A percentile compares a stretch with the other conserved stretches of the same genome.
Evolutionary conservation across 169 alveolate genomes (phyloP).

Genomic region (Plasmodium yoelii): DNA sequence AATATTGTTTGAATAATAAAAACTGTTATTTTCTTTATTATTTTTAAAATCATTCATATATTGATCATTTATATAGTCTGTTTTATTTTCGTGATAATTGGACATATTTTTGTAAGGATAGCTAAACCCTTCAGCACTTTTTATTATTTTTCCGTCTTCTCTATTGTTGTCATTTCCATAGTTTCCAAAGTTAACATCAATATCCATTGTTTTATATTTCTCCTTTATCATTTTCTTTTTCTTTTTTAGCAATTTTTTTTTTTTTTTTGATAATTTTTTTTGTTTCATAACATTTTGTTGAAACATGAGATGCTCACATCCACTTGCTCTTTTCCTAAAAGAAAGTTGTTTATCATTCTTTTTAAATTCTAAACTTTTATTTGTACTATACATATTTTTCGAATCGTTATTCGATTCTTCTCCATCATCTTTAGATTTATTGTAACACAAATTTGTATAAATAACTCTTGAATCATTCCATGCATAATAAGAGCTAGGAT

Average conservation of each 20-base stretch:
- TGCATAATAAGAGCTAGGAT: conserved; percentile 78
- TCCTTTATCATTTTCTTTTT: conserved; percentile 50
- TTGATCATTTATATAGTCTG: conserved; percentile 23
- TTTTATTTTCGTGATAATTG: background rate
- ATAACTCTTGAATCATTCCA: conserved; percentile 84
- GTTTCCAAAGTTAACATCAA: background rate
- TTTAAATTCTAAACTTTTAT: conserved; percentile 21
- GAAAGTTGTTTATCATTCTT: conserved; percentile 52
- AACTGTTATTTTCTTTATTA: conserved; percentile 13
- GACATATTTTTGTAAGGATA: conserved; percentile 6
- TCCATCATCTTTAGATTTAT: conserved; percentile 43
- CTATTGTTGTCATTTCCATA: background rate
- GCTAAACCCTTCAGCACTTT: background rate
- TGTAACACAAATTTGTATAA: conserved; percentile 71
- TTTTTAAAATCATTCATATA: conserved; percentile 15
- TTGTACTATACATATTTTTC: conserved; percentile 12
- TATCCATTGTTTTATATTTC: background rate
- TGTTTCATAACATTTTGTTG: conserved; percentile 69
- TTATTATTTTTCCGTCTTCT: background rate
- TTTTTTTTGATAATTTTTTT: conserved; percentile 49
- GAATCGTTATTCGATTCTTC: conserved; percentile 9
- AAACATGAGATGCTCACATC: conserved; percentile 76
- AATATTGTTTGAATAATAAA: conserved; percentile 40
- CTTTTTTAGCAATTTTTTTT: conserved; percentile 36
- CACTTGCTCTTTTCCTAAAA: conserved; percentile 76